Percentiles rank a stretch among this genome's conserved stretches.
Conservation (phyloP, 257 asterid species). For the Osmanthus fragrans region DNA sequence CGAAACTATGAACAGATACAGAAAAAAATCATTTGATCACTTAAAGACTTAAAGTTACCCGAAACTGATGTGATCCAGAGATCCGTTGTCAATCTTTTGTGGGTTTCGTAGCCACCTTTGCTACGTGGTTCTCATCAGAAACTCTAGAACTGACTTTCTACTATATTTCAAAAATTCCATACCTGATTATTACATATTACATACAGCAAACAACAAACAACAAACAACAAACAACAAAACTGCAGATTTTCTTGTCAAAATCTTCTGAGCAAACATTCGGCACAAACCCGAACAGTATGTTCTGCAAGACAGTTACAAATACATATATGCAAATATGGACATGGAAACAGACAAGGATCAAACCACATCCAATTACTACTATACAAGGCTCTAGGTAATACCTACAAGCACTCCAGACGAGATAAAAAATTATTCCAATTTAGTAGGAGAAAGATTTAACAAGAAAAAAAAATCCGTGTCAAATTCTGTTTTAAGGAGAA, state of each 20-base stretch:
- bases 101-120: too few relatives aligned
- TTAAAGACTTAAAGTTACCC: too few relatives aligned
- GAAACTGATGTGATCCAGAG: too few relatives aligned
- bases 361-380: neutral
- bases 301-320: neutral
- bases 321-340: neutral
- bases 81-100: too few relatives aligned
- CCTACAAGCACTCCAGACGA: neutral
- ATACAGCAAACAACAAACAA: too few relatives aligned
- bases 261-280: neutral
- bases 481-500: neutral
- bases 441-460: neutral
- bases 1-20: too few relatives aligned
- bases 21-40: too few relatives aligned
- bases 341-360: neutral
- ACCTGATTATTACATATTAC: too few relatives aligned
- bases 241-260: neutral
- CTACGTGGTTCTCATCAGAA: too few relatives aligned
- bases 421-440: neutral
- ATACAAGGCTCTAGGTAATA: too few relatives aligned
- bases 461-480: neutral
- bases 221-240: neutral
- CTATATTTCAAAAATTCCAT: too few relatives aligned
- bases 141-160: too few relatives aligned
- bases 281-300: neutral